These are phyloP conservation scores for Citrullus amarus DNA, from an alignment of 306 rosid species.

Conservation along the genomic window DNA sequence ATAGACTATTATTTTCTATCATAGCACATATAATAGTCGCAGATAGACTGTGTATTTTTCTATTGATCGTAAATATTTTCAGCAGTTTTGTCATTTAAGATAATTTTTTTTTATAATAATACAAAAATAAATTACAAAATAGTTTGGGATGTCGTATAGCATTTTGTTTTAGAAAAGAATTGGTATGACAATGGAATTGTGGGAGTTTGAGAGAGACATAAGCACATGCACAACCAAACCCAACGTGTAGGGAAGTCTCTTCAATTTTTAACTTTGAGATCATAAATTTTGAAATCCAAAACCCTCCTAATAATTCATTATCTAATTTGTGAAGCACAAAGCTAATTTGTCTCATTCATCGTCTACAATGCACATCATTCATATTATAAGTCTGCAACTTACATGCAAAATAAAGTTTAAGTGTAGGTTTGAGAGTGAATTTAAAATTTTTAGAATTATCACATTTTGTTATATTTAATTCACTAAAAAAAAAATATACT, in stretches of 20 bases:
- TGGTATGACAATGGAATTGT: not conserved
- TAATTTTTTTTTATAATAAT: not conserved
- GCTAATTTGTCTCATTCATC: not conserved
- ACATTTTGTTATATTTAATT: too few relatives aligned
- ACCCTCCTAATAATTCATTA: not conserved
- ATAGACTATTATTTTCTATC: too few relatives aligned
- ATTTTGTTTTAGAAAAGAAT: not conserved
- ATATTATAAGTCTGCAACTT: too few relatives aligned
- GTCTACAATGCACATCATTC: not conserved
- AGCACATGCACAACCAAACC: not conserved
- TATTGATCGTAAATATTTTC: too few relatives aligned
- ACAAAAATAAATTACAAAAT: not conserved
- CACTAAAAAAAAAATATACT: too few relatives aligned
- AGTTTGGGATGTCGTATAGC: not conserved
- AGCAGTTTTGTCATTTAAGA: too few relatives aligned
- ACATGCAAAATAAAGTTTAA: too few relatives aligned
- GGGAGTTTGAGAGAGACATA: slow-evolving; percentile 1
- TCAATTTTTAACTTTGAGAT: not conserved
- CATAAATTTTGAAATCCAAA: not conserved
- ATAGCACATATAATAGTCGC: too few relatives aligned
- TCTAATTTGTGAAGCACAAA: not conserved
- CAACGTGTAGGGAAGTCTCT: not conserved
- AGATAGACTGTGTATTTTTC: too few relatives aligned
- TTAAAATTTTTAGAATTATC: too few relatives aligned
- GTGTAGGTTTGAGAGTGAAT: too few relatives aligned